A percentile compares a stretch with the other conserved stretches of the same genome.
These are phyloP conservation scores for Penicillium italicum DNA, from an alignment of 2,329 filamentous ascomycete genomes.

Conservation along the genomic window DNA sequence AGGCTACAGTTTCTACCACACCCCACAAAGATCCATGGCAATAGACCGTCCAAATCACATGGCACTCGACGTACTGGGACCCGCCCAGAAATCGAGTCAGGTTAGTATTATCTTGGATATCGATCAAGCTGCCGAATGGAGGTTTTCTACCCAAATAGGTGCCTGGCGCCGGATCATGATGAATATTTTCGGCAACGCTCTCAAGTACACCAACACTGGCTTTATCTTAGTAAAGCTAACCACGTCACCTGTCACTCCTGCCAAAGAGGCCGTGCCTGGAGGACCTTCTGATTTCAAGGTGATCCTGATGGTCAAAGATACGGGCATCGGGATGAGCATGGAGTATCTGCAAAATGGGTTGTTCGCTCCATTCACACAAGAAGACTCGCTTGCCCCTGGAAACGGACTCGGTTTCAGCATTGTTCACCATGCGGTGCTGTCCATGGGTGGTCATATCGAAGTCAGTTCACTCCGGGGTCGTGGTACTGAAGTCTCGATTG, in stretches of 20 bases:
- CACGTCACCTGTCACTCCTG: not conserved
- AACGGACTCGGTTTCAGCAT: conserved; percentile 47
- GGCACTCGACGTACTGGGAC: not conserved
- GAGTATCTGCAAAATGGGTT: conserved; percentile 19
- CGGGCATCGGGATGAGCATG: conserved; percentile 29
- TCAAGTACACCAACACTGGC: conserved; percentile 47
- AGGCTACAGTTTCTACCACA: conserved; percentile 24
- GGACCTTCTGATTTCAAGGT: conserved; percentile 25
- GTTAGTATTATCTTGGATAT: conserved; percentile 40
- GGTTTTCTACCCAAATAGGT: conserved; percentile 35
- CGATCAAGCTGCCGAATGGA: not conserved
- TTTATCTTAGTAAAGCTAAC: conserved; percentile 29
- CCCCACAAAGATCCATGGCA: conserved; percentile 7
- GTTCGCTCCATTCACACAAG: conserved; percentile 22
- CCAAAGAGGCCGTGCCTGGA: not conserved
- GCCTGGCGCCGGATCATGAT: conserved; percentile 49
- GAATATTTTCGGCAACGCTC: conserved; percentile 49
- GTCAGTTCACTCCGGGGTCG: conserved; percentile 10
- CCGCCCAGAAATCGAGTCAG: not conserved
- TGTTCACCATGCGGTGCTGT: conserved; percentile 43
- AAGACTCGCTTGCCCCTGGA: conserved; percentile 18
- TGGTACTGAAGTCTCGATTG: conserved; percentile 2
- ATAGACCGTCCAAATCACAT: not conserved
- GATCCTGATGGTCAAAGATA: conserved; percentile 27
- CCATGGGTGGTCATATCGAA: conserved; percentile 27